phyloP scores from a whole-genome alignment of 805 yeast species.

The Suhomyces sp. region DNA sequence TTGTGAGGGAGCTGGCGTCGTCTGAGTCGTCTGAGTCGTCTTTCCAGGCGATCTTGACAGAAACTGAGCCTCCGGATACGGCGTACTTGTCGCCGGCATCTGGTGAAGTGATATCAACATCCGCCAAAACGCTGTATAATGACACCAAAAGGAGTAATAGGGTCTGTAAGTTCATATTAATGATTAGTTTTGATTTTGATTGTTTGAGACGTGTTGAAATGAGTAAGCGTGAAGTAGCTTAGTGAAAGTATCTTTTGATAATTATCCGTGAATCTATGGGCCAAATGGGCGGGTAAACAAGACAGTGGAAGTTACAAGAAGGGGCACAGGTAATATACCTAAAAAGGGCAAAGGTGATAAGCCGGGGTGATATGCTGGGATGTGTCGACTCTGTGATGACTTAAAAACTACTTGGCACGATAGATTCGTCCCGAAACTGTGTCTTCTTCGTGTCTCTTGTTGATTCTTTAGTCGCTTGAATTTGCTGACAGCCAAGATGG shows the following conservation, averaged over 20 bases:
- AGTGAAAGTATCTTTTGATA: background rate
- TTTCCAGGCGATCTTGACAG: slow-evolving; percentile 34
- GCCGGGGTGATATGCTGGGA: too few species aligned
- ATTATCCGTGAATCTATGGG: background rate
- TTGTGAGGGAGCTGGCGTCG: slow-evolving; percentile 41
- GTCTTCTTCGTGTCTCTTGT: background rate
- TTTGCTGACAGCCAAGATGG: background rate
- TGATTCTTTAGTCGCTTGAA: background rate
- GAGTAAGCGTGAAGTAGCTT: too few species aligned
- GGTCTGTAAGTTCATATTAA: background rate
- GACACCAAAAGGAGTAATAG: slow-evolving; percentile 2
- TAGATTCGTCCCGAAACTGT: background rate
- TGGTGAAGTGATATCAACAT: slow-evolving; percentile 47
- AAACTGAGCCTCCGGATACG: slow-evolving; percentile 36
- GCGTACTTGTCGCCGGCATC: slow-evolving; percentile 33
- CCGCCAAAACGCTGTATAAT: slow-evolving; percentile 33
- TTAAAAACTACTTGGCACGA: background rate
- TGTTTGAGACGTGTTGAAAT: background rate
- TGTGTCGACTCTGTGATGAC: background rate
- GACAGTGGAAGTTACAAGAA: too few species aligned
- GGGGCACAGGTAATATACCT: too few species aligned
- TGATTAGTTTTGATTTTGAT: too few species aligned
- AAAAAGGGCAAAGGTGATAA: too few species aligned
- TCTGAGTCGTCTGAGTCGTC: slow-evolving; percentile 56
- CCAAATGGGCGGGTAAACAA: background rate